Conservation (phyloP, 768 basidiomycete genomes). For the Termitomyces titanicus region DNA sequence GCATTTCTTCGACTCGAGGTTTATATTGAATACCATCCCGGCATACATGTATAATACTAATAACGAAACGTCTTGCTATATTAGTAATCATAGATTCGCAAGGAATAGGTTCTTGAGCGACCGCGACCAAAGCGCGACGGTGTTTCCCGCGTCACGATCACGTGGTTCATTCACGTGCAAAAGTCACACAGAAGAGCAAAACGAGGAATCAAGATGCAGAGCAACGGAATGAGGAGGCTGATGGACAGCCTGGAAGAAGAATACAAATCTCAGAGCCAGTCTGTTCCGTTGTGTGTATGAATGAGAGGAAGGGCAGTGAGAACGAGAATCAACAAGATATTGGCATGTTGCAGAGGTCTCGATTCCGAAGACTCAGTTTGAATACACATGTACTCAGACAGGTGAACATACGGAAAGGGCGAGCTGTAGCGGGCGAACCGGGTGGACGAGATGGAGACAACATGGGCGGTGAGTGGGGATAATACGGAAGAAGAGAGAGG, state of each 20-base stretch:
- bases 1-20: background rate
- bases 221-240: constrained; percentile 11
- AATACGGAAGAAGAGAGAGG: constrained; percentile 18
- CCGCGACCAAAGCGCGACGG: no score
- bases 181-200: constrained; percentile 14
- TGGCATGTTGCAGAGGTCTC: constrained; percentile 2
- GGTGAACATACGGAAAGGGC: constrained; percentile 13
- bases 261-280: background rate
- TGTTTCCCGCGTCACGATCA: constrained; percentile 21
- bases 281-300: background rate
- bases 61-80: background rate
- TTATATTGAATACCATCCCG: background rate
- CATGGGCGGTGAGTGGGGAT: background rate
- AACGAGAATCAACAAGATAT: constrained; percentile 1
- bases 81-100: no score
- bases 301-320: constrained; percentile 1
- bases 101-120: no score
- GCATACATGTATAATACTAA: background rate
- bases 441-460: background rate
- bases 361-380: constrained; percentile 10
- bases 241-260: constrained; percentile 8
- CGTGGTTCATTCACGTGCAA: constrained; percentile 20
- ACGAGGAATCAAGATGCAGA: constrained; percentile 14
- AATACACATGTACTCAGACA: constrained; percentile 11
- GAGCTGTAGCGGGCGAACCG: background rate